These are phyloP conservation scores for Cystobasidium tubakii DNA, from an alignment of 768 basidiomycete species.

Conservation along the genomic window DNA sequence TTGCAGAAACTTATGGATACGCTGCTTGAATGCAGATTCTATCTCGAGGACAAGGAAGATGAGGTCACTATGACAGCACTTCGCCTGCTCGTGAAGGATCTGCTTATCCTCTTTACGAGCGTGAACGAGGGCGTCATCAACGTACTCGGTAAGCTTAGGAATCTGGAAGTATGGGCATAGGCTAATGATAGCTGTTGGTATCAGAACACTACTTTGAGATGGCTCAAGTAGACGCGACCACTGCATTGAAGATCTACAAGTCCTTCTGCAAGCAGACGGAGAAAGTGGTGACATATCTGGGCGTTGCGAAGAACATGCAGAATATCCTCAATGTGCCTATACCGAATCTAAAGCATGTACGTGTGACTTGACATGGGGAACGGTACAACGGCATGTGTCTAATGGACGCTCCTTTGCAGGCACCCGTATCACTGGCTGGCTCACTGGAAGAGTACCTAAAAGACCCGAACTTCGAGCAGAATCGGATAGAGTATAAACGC, in stretches of 20 bases:
- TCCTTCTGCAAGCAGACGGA: conserved; percentile 92
- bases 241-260: conserved; percentile 80
- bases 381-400: too few relatives aligned
- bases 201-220: conserved; percentile 94
- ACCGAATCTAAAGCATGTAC: conserved; percentile 78
- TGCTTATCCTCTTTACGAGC: conserved; percentile 89
- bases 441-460: conserved; percentile 91
- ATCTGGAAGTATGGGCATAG: too few relatives aligned
- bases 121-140: conserved; percentile 84
- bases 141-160: conserved; percentile 51
- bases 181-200: not conserved
- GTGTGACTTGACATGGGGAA: conserved; percentile 17
- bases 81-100: conserved; percentile 90
- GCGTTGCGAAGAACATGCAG: conserved; percentile 84
- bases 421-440: conserved; percentile 86
- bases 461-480: conserved; percentile 94
- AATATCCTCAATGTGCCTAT: conserved; percentile 88
- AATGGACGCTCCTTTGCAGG: conserved; percentile 54
- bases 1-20: conserved; percentile 86
- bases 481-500: conserved; percentile 80
- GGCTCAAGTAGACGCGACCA: conserved; percentile 83
- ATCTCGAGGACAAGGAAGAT: conserved; percentile 85
- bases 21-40: conserved; percentile 87
- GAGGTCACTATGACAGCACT: conserved; percentile 81
- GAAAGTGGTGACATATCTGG: conserved; percentile 77